These are phyloP conservation scores for Juglanconis oblonga DNA, from an alignment of 2,329 filamentous ascomycete genomes.

Conservation along the genomic window DNA sequence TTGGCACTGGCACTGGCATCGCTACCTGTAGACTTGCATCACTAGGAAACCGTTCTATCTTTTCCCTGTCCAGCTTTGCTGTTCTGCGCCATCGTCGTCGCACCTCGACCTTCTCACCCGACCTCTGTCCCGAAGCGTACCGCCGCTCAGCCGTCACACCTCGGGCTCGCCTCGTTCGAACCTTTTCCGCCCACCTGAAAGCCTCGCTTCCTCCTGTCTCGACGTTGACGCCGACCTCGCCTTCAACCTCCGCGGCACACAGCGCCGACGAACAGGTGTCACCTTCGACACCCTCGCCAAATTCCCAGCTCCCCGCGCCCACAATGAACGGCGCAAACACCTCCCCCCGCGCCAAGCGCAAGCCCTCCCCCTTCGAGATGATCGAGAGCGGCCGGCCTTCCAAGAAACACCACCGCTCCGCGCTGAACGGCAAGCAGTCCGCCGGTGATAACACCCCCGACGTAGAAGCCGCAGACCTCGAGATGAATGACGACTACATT, in stretches of 20 bases:
- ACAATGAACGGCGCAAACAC: slow-evolving; percentile 23
- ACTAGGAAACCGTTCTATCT: background rate
- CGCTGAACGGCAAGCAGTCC: slow-evolving; percentile 23
- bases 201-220: background rate
- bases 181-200: background rate
- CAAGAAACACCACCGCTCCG: slow-evolving; percentile 23
- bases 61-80: background rate
- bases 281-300: background rate
- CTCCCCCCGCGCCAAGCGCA: slow-evolving; percentile 25
- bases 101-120: background rate
- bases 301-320: background rate
- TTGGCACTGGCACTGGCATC: background rate
- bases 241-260: slow-evolving; percentile 1
- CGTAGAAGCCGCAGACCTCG: slow-evolving; percentile 17
- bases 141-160: slow-evolving; percentile 4
- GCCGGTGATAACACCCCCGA: slow-evolving; percentile 24
- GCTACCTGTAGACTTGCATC: background rate
- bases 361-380: slow-evolving; percentile 21
- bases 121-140: background rate
- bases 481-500: slow-evolving; percentile 15
- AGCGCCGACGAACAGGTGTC: background rate
- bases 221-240: background rate
- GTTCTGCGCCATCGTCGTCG: slow-evolving; percentile 2
- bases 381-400: slow-evolving; percentile 22
- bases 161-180: background rate